Evolutionary conservation across 179 eudicot species (phyloP).

Genomic region (Beta macrorhiza): DNA sequence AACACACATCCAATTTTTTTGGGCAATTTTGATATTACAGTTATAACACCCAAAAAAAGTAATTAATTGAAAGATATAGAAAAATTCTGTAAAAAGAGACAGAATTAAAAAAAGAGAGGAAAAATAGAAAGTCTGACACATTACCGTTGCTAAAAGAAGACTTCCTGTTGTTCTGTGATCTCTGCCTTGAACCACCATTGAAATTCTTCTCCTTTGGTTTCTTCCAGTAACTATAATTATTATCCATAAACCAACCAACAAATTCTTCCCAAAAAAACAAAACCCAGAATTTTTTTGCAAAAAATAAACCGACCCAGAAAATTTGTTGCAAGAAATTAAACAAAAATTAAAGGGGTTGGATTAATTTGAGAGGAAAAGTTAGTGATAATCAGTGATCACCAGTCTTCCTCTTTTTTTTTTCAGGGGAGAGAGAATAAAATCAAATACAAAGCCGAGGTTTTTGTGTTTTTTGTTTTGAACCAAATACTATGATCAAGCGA

Average conservation of each 20-base stretch:
- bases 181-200: slow-evolving; percentile 19
- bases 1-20: background rate
- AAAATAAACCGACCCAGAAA: slow-evolving; percentile 6
- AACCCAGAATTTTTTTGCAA: background rate
- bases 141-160: slow-evolving; percentile 29
- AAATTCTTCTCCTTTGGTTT: slow-evolving; percentile 20
- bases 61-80: background rate
- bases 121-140: slow-evolving; percentile 15
- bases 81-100: background rate
- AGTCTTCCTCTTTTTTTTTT: background rate
- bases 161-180: slow-evolving; percentile 27
- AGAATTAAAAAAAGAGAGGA: background rate
- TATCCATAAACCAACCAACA: slow-evolving; percentile 5
- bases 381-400: background rate
- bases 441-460: background rate
- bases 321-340: background rate
- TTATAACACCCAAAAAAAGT: background rate
- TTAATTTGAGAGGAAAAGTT: too few relatives aligned
- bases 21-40: background rate
- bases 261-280: background rate
- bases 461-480: background rate
- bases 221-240: slow-evolving; percentile 15
- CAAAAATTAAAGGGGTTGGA: background rate
- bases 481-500: background rate
- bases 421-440: background rate